A percentile compares a stretch with the other conserved stretches of the same genome.
Evolutionary conservation across 2,329 filamentous ascomycete genomes (phyloP).

Genomic region (Sporothrix pseudoabietina): DNA sequence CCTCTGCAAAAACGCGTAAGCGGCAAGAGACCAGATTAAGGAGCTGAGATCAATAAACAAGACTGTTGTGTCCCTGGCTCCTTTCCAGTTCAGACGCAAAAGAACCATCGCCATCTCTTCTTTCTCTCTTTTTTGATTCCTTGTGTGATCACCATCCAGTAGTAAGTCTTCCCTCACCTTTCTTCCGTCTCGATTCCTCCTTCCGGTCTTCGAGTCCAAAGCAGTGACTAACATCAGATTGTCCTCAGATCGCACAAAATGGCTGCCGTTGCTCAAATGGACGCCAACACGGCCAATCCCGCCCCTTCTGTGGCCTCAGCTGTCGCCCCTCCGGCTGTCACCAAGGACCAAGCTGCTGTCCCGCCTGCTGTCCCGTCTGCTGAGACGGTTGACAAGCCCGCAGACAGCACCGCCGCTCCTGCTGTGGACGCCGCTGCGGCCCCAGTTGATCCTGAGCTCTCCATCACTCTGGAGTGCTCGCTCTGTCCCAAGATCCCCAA

Average conservation of each 20-base stretch:
- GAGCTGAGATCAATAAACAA: background rate
- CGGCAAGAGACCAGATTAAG: background rate
- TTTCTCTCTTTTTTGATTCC: background rate
- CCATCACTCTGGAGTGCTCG: slow-evolving; percentile 73
- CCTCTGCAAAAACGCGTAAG: background rate
- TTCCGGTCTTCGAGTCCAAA: background rate
- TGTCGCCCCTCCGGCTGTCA: background rate
- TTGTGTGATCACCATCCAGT: background rate
- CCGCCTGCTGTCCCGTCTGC: too few relatives aligned
- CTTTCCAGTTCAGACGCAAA: background rate
- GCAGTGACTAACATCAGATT: background rate
- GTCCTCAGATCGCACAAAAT: background rate
- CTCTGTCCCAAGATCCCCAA: slow-evolving; percentile 77
- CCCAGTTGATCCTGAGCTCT: slow-evolving; percentile 13
- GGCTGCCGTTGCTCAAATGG: slow-evolving; percentile 18
- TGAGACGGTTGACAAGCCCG: background rate
- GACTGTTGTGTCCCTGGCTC: background rate
- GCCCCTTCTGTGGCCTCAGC: background rate
- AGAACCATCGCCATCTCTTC: background rate
- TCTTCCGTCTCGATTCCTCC: background rate
- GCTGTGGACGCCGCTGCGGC: background rate
- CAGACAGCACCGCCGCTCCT: background rate
- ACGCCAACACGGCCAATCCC: background rate
- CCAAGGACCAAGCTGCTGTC: background rate
- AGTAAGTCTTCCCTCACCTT: background rate